phyloP scores from a whole-genome alignment of 345 rosid genomes.

The Erysimum cheiranthoides region DNA sequence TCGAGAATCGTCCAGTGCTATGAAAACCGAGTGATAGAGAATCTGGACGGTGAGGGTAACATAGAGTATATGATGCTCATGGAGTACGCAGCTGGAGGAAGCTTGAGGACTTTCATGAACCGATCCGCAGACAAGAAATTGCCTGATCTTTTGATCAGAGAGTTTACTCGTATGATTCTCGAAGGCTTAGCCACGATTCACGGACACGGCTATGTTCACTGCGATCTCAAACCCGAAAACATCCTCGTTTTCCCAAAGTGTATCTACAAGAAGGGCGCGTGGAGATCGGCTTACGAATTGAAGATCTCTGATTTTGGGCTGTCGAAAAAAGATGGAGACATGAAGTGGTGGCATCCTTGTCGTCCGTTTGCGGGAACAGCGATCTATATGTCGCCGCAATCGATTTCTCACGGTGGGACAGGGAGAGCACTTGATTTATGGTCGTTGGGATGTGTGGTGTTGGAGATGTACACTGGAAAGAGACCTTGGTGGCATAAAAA shows the following conservation, averaged over 20 bases:
- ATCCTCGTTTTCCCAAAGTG: constrained; percentile 34
- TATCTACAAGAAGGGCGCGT: neutral
- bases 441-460: constrained; percentile 59
- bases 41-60: constrained; percentile 1
- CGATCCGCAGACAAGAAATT: constrained; percentile 33
- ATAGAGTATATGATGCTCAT: constrained; percentile 45
- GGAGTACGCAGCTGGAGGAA: constrained; percentile 57
- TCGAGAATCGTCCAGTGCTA: constrained; percentile 42
- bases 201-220: constrained; percentile 46
- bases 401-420: constrained; percentile 28
- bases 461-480: constrained; percentile 60
- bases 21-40: constrained; percentile 40
- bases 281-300: neutral
- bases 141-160: constrained; percentile 46
- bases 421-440: constrained; percentile 54
- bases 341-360: constrained; percentile 20
- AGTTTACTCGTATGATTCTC: constrained; percentile 46
- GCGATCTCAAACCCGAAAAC: constrained; percentile 56
- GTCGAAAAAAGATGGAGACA: constrained; percentile 41
- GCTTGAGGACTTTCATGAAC: constrained; percentile 38
- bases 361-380: constrained; percentile 45
- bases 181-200: constrained; percentile 50
- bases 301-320: constrained; percentile 54
- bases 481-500: constrained; percentile 49
- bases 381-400: constrained; percentile 52